A percentile compares a stretch with the other conserved stretches of the same genome.
Evolutionary conservation across 2,329 filamentous ascomycete genomes (phyloP).

Genomic region (Sporothrix curviconia): DNA sequence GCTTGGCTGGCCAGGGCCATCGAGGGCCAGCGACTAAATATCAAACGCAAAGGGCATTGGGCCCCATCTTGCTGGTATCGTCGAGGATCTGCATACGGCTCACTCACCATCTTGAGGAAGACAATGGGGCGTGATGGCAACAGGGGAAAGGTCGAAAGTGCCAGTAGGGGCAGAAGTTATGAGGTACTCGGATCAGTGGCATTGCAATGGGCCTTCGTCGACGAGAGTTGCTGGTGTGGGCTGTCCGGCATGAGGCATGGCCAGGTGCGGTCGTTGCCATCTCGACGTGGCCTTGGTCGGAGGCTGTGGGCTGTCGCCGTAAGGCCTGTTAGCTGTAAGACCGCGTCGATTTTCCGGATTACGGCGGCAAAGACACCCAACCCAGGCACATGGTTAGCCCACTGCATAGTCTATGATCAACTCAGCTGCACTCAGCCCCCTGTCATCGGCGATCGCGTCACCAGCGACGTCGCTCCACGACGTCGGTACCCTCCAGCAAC

Average conservation of each 20-base stretch:
- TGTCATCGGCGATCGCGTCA: background rate
- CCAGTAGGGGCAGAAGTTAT: constrained; percentile 18
- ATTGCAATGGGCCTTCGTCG: constrained; percentile 2
- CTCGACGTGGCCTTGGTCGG: background rate
- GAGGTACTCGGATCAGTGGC: constrained; percentile 15
- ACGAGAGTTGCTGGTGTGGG: background rate
- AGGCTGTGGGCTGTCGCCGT: no score
- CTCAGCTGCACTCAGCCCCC: no score
- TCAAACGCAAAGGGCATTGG: constrained; percentile 9
- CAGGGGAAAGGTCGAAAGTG: constrained; percentile 19
- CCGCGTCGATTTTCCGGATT: no score
- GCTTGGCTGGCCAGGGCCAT: background rate
- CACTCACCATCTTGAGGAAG: constrained; percentile 15
- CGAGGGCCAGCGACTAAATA: constrained; percentile 7
- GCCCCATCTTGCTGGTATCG: background rate
- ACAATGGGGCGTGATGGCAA: constrained; percentile 18
- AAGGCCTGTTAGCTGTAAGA: no score
- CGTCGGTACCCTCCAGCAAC: no score
- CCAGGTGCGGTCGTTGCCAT: background rate
- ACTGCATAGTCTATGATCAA: no score
- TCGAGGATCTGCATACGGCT: background rate
- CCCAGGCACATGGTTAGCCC: no score
- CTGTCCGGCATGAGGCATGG: background rate
- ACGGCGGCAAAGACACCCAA: no score
- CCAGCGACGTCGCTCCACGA: constrained; percentile 3